A percentile compares a stretch with the other conserved stretches of the same genome.
phyloP scores from a whole-genome alignment of 768 basidiomycete genomes.

The Trametes elegans region DNA sequence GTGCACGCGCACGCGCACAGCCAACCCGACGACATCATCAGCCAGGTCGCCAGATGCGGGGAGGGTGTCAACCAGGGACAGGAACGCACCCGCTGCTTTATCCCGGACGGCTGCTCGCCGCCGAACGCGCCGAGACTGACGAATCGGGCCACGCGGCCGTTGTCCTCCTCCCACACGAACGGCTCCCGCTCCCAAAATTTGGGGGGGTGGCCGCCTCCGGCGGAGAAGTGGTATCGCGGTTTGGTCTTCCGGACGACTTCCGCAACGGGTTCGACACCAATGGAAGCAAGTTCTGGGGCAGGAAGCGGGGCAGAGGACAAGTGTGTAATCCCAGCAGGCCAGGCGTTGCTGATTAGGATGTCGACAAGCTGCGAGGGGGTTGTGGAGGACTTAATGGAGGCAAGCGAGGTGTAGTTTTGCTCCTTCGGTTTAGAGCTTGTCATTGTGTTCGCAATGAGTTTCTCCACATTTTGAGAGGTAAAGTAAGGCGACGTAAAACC shows the following conservation, averaged over 20 bases:
- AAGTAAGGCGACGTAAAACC: conserved; percentile 79
- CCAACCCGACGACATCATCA: conserved; percentile 5
- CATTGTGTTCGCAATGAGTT: conserved; percentile 68
- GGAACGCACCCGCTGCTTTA: conserved; percentile 81
- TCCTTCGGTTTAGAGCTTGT: conserved; percentile 43
- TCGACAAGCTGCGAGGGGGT: conserved; percentile 68
- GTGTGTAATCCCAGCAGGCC: conserved; percentile 65
- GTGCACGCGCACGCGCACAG: neutral
- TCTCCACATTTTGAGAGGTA: conserved; percentile 64
- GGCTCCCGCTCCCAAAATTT: conserved; percentile 97
- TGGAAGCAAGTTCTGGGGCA: conserved; percentile 41
- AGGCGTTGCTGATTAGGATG: conserved; percentile 77
- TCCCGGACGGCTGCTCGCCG: conserved; percentile 50
- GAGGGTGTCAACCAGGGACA: neutral
- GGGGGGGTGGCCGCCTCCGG: conserved; percentile 58
- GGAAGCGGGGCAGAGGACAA: conserved; percentile 52
- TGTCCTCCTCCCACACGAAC: conserved; percentile 77
- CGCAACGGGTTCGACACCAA: conserved; percentile 57
- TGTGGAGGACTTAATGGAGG: conserved; percentile 62
- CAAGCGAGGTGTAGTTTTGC: conserved; percentile 59
- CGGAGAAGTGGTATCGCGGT: conserved; percentile 87
- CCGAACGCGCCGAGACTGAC: conserved; percentile 90
- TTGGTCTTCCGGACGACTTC: conserved; percentile 63
- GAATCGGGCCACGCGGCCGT: conserved; percentile 69
- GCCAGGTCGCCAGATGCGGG: neutral